Evolutionary conservation across 495 filamentous ascomycete species (phyloP).

Genomic region (Sporormia fimetaria): DNA sequence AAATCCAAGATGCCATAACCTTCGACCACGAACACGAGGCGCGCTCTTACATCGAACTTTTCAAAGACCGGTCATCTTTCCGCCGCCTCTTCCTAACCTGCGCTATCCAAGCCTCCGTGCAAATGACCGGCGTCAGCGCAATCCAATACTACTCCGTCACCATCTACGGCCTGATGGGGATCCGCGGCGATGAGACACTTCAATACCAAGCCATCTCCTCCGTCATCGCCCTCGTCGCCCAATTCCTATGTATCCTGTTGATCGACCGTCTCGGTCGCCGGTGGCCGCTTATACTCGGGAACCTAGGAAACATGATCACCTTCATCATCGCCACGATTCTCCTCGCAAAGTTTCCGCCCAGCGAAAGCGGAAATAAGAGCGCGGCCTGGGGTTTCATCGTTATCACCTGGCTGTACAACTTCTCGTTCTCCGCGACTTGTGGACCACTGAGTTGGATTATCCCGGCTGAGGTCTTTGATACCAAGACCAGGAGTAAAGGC

Average conservation of each 20-base stretch:
- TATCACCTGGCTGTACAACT: slow-evolving; percentile 60
- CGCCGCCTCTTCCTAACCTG: slow-evolving; percentile 57
- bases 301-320: slow-evolving; percentile 51
- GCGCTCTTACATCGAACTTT: slow-evolving; percentile 56
- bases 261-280: slow-evolving; percentile 57
- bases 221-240: slow-evolving; percentile 52
- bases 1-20: slow-evolving; percentile 51
- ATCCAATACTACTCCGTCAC: slow-evolving; percentile 64
- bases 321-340: slow-evolving; percentile 44
- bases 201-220: slow-evolving; percentile 63
- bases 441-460: slow-evolving; percentile 57
- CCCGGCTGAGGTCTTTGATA: slow-evolving; percentile 61
- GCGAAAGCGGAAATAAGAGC: slow-evolving; percentile 38
- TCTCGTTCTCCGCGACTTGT: slow-evolving; percentile 53
- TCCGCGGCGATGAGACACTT: slow-evolving; percentile 49
- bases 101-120: slow-evolving; percentile 54
- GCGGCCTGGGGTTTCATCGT: slow-evolving; percentile 68
- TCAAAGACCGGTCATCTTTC: slow-evolving; percentile 52
- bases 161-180: slow-evolving; percentile 55
- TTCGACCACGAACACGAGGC: slow-evolving; percentile 52
- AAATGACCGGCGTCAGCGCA: slow-evolving; percentile 58
- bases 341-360: slow-evolving; percentile 48
- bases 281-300: slow-evolving; percentile 53
- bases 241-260: slow-evolving; percentile 54
- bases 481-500: slow-evolving; percentile 52